phyloP scores from a whole-genome alignment of 306 rosid species.

The Canavalia ensiformis region DNA sequence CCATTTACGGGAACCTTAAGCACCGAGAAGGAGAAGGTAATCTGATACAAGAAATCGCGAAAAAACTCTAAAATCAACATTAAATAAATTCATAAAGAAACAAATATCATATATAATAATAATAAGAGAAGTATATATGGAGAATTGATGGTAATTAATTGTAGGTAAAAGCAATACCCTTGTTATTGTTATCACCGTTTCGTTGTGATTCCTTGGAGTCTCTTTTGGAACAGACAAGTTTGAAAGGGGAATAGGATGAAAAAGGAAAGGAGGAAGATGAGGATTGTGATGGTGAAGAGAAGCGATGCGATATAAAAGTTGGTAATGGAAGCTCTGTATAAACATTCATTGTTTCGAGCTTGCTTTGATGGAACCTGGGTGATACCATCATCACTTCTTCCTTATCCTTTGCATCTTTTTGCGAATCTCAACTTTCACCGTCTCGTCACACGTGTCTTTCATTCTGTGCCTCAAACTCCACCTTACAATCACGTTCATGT shows the following conservation, averaged over 20 bases:
- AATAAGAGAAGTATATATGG: background rate
- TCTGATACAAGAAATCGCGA: background rate
- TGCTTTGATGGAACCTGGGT: background rate
- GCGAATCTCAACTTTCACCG: constrained; percentile 52
- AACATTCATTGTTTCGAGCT: constrained; percentile 58
- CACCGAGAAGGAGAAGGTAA: background rate
- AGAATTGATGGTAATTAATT: background rate
- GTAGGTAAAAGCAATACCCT: constrained; percentile 45
- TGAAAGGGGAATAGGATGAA: constrained; percentile 47
- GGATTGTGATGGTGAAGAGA: constrained; percentile 45
- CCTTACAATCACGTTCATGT: background rate
- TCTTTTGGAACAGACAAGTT: constrained; percentile 54
- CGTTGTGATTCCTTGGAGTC: constrained; percentile 54
- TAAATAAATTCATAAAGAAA: background rate
- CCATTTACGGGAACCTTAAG: background rate
- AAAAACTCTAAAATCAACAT: constrained; percentile 12
- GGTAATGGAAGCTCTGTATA: constrained; percentile 54
- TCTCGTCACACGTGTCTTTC: constrained; percentile 47
- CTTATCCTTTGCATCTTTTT: constrained; percentile 53
- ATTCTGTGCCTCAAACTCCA: background rate
- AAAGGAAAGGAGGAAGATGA: background rate
- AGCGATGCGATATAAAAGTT: constrained; percentile 47
- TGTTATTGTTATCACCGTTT: constrained; percentile 51
- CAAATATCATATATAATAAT: background rate
- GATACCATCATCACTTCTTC: background rate